phyloP scores from a whole-genome alignment of 768 basidiomycete species.

The Filobasidium floriforme region DNA sequence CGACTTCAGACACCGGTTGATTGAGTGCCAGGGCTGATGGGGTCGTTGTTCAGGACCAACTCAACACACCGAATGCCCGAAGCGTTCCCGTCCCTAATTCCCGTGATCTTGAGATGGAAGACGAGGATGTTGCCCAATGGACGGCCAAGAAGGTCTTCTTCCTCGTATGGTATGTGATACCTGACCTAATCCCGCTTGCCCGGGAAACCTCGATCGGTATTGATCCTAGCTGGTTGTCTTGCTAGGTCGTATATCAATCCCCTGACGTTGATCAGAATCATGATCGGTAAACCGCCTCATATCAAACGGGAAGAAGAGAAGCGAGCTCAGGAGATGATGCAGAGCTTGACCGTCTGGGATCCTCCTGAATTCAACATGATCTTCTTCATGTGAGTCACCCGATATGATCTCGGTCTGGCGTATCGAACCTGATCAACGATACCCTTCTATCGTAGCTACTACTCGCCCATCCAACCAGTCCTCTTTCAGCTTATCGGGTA shows the following conservation, averaged over 20 bases:
- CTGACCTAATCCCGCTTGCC: not conserved
- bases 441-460: conserved; percentile 29
- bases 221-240: not conserved
- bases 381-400: conserved; percentile 40
- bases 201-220: not conserved
- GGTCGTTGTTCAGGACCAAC: conserved; percentile 1
- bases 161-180: conserved; percentile 13
- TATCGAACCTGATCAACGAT: not conserved
- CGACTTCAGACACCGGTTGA: not conserved
- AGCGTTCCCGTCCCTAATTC: conserved; percentile 28
- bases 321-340: conserved; percentile 32
- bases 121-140: not conserved
- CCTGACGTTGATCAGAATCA: conserved; percentile 20
- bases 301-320: conserved; percentile 10
- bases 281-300: not conserved
- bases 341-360: conserved; percentile 41
- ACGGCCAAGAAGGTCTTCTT: conserved; percentile 15
- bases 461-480: conserved; percentile 34
- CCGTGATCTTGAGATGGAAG: conserved; percentile 9
- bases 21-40: no score
- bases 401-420: not conserved
- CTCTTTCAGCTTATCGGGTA: conserved; percentile 35
- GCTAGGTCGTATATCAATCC: conserved; percentile 24
- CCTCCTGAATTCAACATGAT: conserved; percentile 41
- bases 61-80: conserved; percentile 37